Evolutionary conservation across 176 grass and related monocot species (phyloP).

Genomic region (Carex littledalei): DNA sequence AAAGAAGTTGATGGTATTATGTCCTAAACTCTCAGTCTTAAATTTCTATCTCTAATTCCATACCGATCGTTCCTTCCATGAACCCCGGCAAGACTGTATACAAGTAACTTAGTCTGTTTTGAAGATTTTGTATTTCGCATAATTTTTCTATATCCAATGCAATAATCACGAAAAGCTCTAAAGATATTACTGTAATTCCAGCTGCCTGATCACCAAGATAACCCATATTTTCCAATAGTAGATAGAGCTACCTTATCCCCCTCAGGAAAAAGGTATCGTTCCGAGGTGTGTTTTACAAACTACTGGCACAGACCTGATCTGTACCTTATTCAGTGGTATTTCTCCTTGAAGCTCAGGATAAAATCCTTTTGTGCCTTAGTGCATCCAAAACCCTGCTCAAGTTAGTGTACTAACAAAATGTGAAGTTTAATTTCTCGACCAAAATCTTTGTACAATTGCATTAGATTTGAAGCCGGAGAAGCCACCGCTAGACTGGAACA

Average conservation of each 20-base stretch:
- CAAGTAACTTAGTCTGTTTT: not conserved
- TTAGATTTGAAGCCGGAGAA: slow-evolving; percentile 57
- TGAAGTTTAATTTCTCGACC: not conserved
- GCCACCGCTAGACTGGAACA: slow-evolving; percentile 77
- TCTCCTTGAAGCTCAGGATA: not conserved
- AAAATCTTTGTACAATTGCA: not conserved
- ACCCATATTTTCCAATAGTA: not conserved
- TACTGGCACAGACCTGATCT: not conserved
- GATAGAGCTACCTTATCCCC: not conserved
- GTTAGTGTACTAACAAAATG: not conserved
- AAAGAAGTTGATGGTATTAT: not conserved
- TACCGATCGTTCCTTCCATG: not conserved
- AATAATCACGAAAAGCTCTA: not conserved
- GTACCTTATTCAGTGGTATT: not conserved
- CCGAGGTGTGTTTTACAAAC: not conserved
- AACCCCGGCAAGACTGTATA: not conserved
- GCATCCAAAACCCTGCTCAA: not conserved
- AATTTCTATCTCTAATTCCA: not conserved
- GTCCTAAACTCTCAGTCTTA: not conserved
- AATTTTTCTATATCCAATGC: not conserved
- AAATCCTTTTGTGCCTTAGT: not conserved
- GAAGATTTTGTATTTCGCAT: not conserved
- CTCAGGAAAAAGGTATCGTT: not conserved
- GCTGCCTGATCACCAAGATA: not conserved
- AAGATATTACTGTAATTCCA: not conserved